These are phyloP conservation scores for Pelargonium australe DNA, from an alignment of 441 rosid species.

Conservation along the genomic window DNA sequence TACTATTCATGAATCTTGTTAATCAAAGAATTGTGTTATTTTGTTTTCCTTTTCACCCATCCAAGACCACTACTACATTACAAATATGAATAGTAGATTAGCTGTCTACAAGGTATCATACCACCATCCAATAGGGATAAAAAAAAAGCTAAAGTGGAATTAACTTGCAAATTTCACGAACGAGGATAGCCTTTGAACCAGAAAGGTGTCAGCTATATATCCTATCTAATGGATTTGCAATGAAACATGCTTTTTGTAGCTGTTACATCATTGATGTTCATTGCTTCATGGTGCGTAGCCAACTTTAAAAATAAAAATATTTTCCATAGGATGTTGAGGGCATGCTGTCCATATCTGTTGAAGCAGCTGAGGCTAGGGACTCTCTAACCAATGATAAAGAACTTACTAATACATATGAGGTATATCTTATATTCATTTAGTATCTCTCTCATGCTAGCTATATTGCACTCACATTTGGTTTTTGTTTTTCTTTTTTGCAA, in stretches of 20 bases:
- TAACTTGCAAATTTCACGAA: conserved; percentile 1
- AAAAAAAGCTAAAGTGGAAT: neutral
- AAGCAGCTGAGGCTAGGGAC: conserved; percentile 90
- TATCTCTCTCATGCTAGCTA: neutral
- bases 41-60: neutral
- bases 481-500: neutral
- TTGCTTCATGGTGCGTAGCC: conserved; percentile 5
- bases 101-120: conserved; percentile 3
- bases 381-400: conserved; percentile 95
- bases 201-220: conserved; percentile 2
- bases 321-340: conserved; percentile 86
- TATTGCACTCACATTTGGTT: neutral
- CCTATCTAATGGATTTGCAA: conserved; percentile 11
- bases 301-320: conserved; percentile 7
- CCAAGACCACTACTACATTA: conserved; percentile 9
- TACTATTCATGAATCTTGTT: neutral
- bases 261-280: neutral
- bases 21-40: neutral
- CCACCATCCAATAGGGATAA: neutral
- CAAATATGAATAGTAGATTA: neutral
- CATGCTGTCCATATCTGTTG: conserved; percentile 99
- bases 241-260: conserved; percentile 11
- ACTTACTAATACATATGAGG: conserved; percentile 90
- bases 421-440: conserved; percentile 16
- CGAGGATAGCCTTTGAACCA: conserved; percentile 7